phyloP scores from a whole-genome alignment of 2,329 filamentous ascomycete species.

The Claviceps pusilla region DNA sequence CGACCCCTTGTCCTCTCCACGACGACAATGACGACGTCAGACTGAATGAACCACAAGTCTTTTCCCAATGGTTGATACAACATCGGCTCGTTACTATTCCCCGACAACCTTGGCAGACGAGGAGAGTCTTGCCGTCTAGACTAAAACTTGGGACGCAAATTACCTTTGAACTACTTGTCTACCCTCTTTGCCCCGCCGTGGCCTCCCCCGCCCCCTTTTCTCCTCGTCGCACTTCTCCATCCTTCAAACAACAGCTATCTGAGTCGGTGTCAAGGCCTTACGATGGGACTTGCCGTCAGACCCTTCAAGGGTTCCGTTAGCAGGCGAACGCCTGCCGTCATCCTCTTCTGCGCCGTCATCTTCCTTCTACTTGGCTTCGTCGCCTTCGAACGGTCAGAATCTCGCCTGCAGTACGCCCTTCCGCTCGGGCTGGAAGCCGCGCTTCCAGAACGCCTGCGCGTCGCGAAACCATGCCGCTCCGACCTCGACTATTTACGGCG shows the following conservation, averaged over 20 bases:
- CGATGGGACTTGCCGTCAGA: constrained; percentile 4
- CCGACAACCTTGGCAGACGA: not conserved
- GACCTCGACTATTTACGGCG: constrained; percentile 17
- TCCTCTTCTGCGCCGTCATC: not conserved
- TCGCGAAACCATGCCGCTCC: constrained; percentile 10
- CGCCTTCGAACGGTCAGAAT: constrained; percentile 4
- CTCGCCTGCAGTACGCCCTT: constrained; percentile 6
- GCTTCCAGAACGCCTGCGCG: constrained; percentile 9
- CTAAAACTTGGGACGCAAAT: not conserved
- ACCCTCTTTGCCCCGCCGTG: too few species aligned
- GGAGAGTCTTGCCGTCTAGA: not conserved
- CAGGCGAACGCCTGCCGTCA: not conserved
- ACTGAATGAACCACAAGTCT: not conserved
- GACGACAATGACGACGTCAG: not conserved
- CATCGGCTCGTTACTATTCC: not conserved
- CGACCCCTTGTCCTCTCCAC: not conserved
- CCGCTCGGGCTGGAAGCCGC: constrained; percentile 11
- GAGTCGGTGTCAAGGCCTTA: not conserved
- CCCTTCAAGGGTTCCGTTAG: constrained; percentile 4
- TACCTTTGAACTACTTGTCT: not conserved
- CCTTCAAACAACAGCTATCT: not conserved
- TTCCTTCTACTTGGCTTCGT: constrained; percentile 3
- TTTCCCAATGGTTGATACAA: not conserved
- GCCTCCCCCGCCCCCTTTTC: not conserved
- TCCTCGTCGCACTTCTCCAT: not conserved